A percentile compares a stretch with the other conserved stretches of the same genome.
Evolutionary conservation across 202 grass and related monocot species (phyloP).

Genomic region (Musa balbisiana): DNA sequence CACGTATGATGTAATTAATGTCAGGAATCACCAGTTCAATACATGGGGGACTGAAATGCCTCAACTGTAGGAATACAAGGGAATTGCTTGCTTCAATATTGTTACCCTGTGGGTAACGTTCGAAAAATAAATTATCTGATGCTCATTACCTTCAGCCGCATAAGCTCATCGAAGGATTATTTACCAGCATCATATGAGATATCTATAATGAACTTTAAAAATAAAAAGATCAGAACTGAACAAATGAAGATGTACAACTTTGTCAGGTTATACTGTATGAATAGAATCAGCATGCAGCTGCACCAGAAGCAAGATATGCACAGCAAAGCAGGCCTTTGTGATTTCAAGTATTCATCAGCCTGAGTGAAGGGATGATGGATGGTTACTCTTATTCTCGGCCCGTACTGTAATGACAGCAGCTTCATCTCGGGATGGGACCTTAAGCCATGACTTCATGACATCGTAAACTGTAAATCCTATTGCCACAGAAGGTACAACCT

Average conservation of each 20-base stretch:
- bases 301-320: neutral
- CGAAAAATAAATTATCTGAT: neutral
- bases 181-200: neutral
- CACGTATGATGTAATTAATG: neutral
- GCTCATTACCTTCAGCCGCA: neutral
- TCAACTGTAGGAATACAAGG: neutral
- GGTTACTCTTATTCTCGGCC: conserved; percentile 50
- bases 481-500: conserved; percentile 88
- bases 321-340: neutral
- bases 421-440: conserved; percentile 80
- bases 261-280: neutral
- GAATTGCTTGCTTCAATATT: neutral
- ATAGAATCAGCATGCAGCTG: neutral
- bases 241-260: neutral
- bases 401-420: conserved; percentile 32
- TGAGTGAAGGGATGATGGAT: conserved; percentile 42
- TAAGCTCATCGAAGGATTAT: neutral
- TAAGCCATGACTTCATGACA: conserved; percentile 71
- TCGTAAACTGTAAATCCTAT: conserved; percentile 93
- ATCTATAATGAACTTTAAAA: too few relatives aligned
- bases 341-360: conserved; percentile 27
- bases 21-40: neutral
- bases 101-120: neutral
- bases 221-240: neutral
- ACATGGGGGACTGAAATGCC: neutral